Conservation (phyloP, 1,139 yeast species). For the Zygosaccharomyces sapae region DNA sequence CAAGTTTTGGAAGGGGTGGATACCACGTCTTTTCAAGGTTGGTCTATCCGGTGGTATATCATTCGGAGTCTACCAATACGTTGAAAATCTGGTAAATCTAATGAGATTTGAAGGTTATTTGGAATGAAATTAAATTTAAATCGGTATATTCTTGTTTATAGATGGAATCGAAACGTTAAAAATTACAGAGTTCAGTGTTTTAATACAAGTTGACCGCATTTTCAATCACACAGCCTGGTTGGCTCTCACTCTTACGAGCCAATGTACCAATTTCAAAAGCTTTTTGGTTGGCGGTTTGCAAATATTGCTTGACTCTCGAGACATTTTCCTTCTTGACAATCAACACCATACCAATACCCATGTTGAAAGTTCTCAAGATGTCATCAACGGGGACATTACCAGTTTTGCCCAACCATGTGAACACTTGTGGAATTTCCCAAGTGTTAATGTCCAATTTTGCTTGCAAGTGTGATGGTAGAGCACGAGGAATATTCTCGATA, state of each 20-base stretch:
- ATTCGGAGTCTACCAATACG: slow-evolving; percentile 60
- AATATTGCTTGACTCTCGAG: slow-evolving; percentile 48
- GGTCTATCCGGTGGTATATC: slow-evolving; percentile 77
- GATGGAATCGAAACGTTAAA: slow-evolving; percentile 2
- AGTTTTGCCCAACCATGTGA: slow-evolving; percentile 88
- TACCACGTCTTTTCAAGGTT: slow-evolving; percentile 76
- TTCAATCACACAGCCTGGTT: slow-evolving; percentile 63
- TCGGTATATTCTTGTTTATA: slow-evolving; percentile 5
- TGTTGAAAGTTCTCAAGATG: slow-evolving; percentile 83
- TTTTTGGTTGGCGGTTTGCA: slow-evolving; percentile 65
- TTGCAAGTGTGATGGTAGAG: slow-evolving; percentile 73
- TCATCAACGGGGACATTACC: slow-evolving; percentile 88
- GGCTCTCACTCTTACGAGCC: slow-evolving; percentile 48
- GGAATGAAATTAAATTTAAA: slow-evolving; percentile 6
- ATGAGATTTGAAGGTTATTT: slow-evolving; percentile 24
- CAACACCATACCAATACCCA: slow-evolving; percentile 96
- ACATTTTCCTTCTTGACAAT: slow-evolving; percentile 69
- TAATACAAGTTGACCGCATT: slow-evolving; percentile 61
- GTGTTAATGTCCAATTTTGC: slow-evolving; percentile 74
- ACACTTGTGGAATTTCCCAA: slow-evolving; percentile 85
- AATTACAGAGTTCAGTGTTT: slow-evolving; percentile 6
- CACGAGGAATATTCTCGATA: slow-evolving; percentile 93
- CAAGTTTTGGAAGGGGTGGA: slow-evolving; percentile 71
- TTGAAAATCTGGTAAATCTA: slow-evolving; percentile 41
- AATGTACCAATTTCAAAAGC: slow-evolving; percentile 78